These are phyloP conservation scores for Aspergillus calidoustus DNA, from an alignment of 2,329 filamentous ascomycete species.

Conservation along the genomic window DNA sequence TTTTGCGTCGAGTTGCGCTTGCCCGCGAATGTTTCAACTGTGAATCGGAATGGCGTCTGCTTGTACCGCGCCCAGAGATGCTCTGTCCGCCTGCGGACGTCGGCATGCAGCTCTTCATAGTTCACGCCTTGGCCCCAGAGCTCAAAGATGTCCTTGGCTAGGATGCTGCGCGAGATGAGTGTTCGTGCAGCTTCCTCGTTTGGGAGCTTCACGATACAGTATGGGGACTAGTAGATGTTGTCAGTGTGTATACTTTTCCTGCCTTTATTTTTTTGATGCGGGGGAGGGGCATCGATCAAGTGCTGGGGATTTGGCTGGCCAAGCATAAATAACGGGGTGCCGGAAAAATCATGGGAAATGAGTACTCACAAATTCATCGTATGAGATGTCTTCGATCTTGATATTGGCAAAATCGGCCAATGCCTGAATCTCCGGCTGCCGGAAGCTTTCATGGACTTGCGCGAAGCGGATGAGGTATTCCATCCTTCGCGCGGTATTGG, in stretches of 20 bases:
- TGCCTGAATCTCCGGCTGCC: conserved; percentile 79
- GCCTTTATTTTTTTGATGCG: background rate
- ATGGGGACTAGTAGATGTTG: conserved; percentile 70
- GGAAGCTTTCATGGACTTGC: conserved; percentile 90
- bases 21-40: conserved; percentile 79
- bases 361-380: conserved; percentile 70
- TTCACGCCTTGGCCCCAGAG: conserved; percentile 78
- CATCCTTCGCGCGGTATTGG: conserved; percentile 42
- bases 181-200: conserved; percentile 66
- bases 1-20: conserved; percentile 68
- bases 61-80: conserved; percentile 71
- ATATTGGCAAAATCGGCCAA: conserved; percentile 72
- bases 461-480: conserved; percentile 89
- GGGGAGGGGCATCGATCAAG: background rate
- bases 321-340: background rate
- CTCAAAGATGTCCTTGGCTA: conserved; percentile 83
- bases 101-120: conserved; percentile 70
- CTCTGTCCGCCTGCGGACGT: conserved; percentile 63
- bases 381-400: conserved; percentile 73
- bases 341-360: conserved; percentile 6
- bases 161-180: conserved; percentile 76
- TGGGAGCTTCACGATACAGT: conserved; percentile 75
- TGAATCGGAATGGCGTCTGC: conserved; percentile 76
- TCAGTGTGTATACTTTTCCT: conserved; percentile 16
- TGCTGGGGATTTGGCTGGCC: background rate